Base-by-base conservation (phyloP, 108 stramenopile genomes). In the Skeletonema costatum region DNA sequence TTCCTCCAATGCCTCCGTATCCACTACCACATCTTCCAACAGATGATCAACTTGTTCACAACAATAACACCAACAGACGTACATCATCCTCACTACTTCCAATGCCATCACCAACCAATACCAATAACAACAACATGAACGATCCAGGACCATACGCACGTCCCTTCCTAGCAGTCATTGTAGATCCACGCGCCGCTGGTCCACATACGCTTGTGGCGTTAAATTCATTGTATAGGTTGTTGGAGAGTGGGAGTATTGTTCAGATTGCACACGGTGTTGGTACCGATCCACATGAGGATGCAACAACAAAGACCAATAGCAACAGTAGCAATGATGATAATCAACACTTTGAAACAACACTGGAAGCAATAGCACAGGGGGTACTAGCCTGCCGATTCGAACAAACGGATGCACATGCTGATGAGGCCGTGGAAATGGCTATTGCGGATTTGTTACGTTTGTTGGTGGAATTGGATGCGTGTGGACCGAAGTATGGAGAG, bases 351-450 rank as follows among this genome's bases (percentile, higher is more conserved):
- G 29, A 53, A 58, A 74, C 77, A 13, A 30, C 25, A 39, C 35
- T 82, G 11, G 76, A 82, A 62, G 58, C 81, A 16, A 73, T 82
- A 13, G 75, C 81, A n/a, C 72, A 79, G 42, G 92, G 86, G 9
- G 82, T 95, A 14, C 68, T 95, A 50, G 83, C 81, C 21, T 95
- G 94, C 71, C 84, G 89, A 83, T 95, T 95, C 66, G 94, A 95
- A 76, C 94, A 95, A 64, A 95, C 94, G 1, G 92, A 95, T 85
- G 90, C 92, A 1, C 92, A 89, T 19, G 87, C 90, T n/a, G 94
- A 95, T 60, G 94, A 95, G 76, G 94, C 94, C 30, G 94, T 95
- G 1, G 94, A 95, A 88, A 92, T 95, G 92, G 94, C 94, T 9
- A 93, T 95, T 72, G 91, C 92, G 16, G 94, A 95, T 81, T 76